Percentiles rank a stretch among this genome's conserved stretches.
Conservation (phyloP, 768 basidiomycete genomes). For the Tubosaeta sp. region DNA sequence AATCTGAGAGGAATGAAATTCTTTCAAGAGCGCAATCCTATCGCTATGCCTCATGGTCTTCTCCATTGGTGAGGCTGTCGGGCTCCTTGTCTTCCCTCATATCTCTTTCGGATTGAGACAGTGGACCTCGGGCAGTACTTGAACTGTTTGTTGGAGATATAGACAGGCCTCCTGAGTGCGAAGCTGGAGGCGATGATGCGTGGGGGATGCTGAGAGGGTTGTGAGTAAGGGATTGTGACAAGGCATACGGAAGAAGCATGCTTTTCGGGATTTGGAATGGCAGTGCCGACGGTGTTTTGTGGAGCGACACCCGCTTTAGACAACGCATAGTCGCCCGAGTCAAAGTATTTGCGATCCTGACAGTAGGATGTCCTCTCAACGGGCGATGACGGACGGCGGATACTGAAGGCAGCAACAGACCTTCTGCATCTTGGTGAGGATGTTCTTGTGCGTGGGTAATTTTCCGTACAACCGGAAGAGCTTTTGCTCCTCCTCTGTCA, state of each 20-base stretch:
- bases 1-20: conserved; percentile 2
- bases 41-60: conserved; percentile 12
- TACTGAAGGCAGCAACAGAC: conserved; percentile 36
- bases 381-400: conserved; percentile 1
- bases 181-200: conserved; percentile 66
- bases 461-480: conserved; percentile 94
- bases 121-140: conserved; percentile 57
- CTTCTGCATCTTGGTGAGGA: conserved; percentile 94
- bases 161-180: conserved; percentile 54
- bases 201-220: conserved; percentile 70
- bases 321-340: conserved; percentile 97
- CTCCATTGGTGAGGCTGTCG: conserved; percentile 7
- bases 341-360: conserved; percentile 98
- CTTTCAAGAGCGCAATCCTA: conserved; percentile 1
- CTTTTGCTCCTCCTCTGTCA: conserved; percentile 89
- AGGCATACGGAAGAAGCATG: conserved; percentile 37
- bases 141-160: conserved; percentile 71
- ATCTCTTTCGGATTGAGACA: conserved; percentile 30
- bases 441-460: conserved; percentile 89
- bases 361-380: conserved; percentile 6
- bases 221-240: not conserved
- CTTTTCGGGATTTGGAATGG: conserved; percentile 98
- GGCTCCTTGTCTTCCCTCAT: conserved; percentile 16
- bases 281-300: conserved; percentile 86
- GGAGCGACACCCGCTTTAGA: conserved; percentile 93